These are phyloP conservation scores for Volvox reticuliferus DNA, from an alignment of 139 green algal genomes.

Conservation along the genomic window DNA sequence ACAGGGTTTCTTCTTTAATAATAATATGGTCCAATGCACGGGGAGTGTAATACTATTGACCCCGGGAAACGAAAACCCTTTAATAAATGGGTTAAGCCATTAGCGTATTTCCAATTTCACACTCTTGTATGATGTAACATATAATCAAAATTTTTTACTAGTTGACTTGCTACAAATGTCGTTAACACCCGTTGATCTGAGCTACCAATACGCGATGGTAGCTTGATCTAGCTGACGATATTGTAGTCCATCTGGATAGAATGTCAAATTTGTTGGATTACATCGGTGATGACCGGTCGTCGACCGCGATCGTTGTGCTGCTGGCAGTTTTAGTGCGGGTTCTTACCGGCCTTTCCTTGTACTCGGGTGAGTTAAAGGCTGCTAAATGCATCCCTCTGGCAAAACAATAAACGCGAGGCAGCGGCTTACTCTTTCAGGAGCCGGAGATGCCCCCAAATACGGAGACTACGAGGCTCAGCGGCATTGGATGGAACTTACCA, in stretches of 20 bases:
- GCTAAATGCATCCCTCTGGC: neutral
- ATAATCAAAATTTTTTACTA: no score
- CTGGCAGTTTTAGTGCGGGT: slow-evolving; percentile 78
- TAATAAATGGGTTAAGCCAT: no score
- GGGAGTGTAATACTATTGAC: no score
- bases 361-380: slow-evolving; percentile 75
- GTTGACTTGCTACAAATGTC: no score
- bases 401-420: neutral
- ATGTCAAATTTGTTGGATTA: slow-evolving; percentile 13
- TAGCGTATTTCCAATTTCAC: no score
- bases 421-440: slow-evolving; percentile 61
- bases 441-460: slow-evolving; percentile 81
- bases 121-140: no score
- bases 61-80: no score
- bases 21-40: no score
- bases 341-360: slow-evolving; percentile 76
- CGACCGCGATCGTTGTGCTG: slow-evolving; percentile 31
- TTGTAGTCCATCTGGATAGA: neutral
- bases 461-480: slow-evolving; percentile 99
- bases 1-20: no score
- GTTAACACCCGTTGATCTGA: no score
- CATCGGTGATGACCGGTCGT: neutral
- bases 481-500: slow-evolving; percentile 99
- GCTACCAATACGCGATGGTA: no score
- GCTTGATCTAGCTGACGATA: no score